phyloP scores from a whole-genome alignment of 805 yeast species.

The Osmozyma mogii region DNA sequence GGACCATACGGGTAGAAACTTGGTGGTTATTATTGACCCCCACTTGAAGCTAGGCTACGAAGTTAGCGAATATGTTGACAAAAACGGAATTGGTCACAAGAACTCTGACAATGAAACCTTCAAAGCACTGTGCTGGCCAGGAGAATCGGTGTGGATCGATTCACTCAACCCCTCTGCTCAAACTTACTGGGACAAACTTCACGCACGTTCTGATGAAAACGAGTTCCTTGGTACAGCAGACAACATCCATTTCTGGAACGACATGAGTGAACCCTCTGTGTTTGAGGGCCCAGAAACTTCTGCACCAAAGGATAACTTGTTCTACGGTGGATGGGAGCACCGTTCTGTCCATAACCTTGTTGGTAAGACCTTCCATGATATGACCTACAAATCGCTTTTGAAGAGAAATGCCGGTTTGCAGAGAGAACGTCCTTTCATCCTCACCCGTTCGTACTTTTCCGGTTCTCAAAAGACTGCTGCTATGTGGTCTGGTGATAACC shows the following conservation, averaged over 20 bases:
- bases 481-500: slow-evolving; percentile 97
- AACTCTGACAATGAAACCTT: slow-evolving; percentile 43
- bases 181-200: slow-evolving; percentile 52
- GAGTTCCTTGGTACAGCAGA: slow-evolving; percentile 35
- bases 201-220: slow-evolving; percentile 35
- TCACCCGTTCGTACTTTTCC: slow-evolving; percentile 80
- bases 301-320: slow-evolving; percentile 74
- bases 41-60: slow-evolving; percentile 71
- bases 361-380: slow-evolving; percentile 73
- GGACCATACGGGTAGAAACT: slow-evolving; percentile 65
- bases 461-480: slow-evolving; percentile 92
- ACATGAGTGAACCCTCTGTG: slow-evolving; percentile 96
- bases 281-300: slow-evolving; percentile 93
- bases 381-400: slow-evolving; percentile 62
- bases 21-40: slow-evolving; percentile 86
- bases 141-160: slow-evolving; percentile 91
- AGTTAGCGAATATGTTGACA: slow-evolving; percentile 46
- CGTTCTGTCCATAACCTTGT: slow-evolving; percentile 84
- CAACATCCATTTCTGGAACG: slow-evolving; percentile 89
- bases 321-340: slow-evolving; percentile 79
- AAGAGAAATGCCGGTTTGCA: slow-evolving; percentile 38
- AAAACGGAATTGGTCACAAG: slow-evolving; percentile 38
- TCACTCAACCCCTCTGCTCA: slow-evolving; percentile 59
- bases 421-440: slow-evolving; percentile 70
- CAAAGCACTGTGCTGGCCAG: slow-evolving; percentile 97